These are phyloP conservation scores for Myxozyma sirexii DNA, from an alignment of 805 yeast genomes.

Conservation along the genomic window DNA sequence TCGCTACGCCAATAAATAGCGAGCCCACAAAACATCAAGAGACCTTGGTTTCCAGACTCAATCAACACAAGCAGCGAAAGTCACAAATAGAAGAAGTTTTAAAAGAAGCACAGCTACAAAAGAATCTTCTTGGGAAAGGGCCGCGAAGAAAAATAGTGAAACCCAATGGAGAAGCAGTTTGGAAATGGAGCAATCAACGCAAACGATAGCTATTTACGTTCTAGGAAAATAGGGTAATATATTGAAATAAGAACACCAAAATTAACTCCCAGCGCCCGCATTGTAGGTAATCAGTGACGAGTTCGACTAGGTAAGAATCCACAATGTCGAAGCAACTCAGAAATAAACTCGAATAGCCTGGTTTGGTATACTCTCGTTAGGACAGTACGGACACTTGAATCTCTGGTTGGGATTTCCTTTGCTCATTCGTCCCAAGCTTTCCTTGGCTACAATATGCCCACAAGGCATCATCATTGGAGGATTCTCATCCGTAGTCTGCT, in stretches of 20 bases:
- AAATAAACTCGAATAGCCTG: slow-evolving; percentile 53
- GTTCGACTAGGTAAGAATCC: no score
- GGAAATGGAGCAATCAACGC: slow-evolving; percentile 76
- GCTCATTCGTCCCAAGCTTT: slow-evolving; percentile 54
- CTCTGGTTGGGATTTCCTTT: slow-evolving; percentile 47
- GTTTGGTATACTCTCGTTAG: slow-evolving; percentile 49
- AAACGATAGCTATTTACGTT: slow-evolving; percentile 35
- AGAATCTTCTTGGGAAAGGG: slow-evolving; percentile 90
- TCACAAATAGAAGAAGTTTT: slow-evolving; percentile 66
- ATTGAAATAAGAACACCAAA: neutral
- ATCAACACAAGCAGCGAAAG: slow-evolving; percentile 37
- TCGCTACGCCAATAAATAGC: neutral
- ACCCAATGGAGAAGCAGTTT: slow-evolving; percentile 66
- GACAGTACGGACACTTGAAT: slow-evolving; percentile 77
- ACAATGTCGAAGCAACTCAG: no score
- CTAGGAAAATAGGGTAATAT: neutral
- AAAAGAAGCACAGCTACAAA: slow-evolving; percentile 71
- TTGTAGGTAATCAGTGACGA: neutral
- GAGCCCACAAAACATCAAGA: slow-evolving; percentile 37
- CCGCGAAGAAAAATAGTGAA: slow-evolving; percentile 74
- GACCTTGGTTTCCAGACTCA: slow-evolving; percentile 11
- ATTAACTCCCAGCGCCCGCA: slow-evolving; percentile 9
- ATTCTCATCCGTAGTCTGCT: slow-evolving; percentile 60
- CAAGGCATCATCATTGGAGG: slow-evolving; percentile 69
- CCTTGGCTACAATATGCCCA: slow-evolving; percentile 63